Evolutionary conservation across 2,329 filamentous ascomycete genomes (phyloP), one percentile per base, ranked within the genome.

Genomic region (Ceratocystis colombiana): DNA sequence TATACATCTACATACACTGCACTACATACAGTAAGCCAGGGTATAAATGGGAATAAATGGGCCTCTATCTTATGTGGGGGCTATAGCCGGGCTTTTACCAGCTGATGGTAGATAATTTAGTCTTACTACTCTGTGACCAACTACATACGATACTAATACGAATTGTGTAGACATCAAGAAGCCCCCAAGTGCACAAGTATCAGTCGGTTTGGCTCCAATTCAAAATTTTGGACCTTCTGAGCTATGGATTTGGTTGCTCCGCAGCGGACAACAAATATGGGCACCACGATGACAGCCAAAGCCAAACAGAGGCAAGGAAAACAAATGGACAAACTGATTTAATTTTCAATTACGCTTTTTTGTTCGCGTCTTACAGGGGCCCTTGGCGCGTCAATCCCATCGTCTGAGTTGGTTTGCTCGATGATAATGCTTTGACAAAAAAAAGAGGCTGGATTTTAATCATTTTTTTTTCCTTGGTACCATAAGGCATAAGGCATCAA

Each of bases 181-280:
- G 8, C 20, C 48, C 20, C 20, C 22, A 15, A 53, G 48, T 28
- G 37, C 10, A 41, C 37, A 12, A 41, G 37, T 8, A 41, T 15
- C 37, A 5, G 10, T 33, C 4, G 37, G 37, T 0, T 15, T 41
- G 37, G 37, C 37, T 41, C 37, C 15, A 15, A 17, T 17, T 53
- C 22, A 15, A 53, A 4, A 15, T 5, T 15, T 22, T 53, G 48
- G 48, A 41, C 37, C 28, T 30, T 37, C 55, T n/a, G 15, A 37
- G 28, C 28, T 15, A 17, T 59, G 55, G 55, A 28, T 37, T 37
- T 15, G 55, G 55, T 59, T 59, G 55, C 55, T 30, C 55, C 15
- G 55, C 48, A 53, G 48, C 48, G 22, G 20, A 53, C 15, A 53
- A 53, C 55, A 59, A 59, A 59, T 37, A 25, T n/a, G 55, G 28